Conservation (phyloP, 163 green algal species). For the Scenedesmus sp. region DNA sequence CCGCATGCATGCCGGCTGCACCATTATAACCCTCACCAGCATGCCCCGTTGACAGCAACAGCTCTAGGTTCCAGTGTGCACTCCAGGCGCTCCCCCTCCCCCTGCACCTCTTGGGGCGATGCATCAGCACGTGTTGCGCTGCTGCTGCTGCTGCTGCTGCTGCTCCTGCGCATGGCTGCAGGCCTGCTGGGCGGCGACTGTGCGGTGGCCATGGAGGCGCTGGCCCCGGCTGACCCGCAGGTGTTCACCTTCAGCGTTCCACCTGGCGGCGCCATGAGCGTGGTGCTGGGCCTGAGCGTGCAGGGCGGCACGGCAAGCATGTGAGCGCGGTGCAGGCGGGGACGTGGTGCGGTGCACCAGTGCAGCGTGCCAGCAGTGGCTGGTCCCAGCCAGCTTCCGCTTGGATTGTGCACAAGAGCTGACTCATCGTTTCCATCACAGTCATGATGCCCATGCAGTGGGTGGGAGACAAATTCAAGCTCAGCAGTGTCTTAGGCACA, state of each 20-base stretch:
- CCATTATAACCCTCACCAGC: no score
- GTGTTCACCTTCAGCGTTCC: not conserved
- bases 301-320: constrained; percentile 40
- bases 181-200: not conserved
- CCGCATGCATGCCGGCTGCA: no score
- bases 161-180: not conserved
- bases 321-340: not conserved
- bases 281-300: not conserved
- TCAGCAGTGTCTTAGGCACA: no score
- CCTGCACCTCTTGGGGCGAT: no score
- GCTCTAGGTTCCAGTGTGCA: no score
- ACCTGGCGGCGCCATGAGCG: not conserved
- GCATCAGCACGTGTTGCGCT: no score
- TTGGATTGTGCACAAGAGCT: no score
- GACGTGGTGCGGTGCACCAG: not conserved
- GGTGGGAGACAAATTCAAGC: no score
- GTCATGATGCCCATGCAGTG: no score
- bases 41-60: no score
- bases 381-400: not conserved
- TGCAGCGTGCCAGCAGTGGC: not conserved
- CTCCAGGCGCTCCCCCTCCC: no score
- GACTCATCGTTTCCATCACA: no score
- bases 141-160: constrained; percentile 4
- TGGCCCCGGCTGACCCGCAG: not conserved
- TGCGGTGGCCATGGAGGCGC: not conserved